phyloP scores from a whole-genome alignment of 148 eudicot genomes.

The Beta vulgaris region DNA sequence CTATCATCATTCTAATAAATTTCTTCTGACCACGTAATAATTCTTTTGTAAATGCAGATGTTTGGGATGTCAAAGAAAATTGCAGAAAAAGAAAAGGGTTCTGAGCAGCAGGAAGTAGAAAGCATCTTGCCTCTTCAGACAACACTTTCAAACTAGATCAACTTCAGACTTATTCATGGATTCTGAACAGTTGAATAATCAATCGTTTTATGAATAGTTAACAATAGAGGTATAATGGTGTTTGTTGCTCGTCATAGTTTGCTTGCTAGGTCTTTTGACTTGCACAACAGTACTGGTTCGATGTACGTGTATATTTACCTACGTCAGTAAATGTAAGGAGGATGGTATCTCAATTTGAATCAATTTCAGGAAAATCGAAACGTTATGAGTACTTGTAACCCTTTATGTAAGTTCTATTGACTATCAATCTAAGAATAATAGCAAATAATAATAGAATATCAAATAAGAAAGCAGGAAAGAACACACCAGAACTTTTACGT shows the following conservation, averaged over 20 bases:
- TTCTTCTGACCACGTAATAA: background rate
- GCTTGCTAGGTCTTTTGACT: background rate
- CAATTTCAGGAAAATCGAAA: too few relatives aligned
- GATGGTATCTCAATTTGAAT: background rate
- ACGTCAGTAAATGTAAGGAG: background rate
- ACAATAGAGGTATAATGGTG: background rate
- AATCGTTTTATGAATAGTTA: background rate
- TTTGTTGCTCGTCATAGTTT: background rate
- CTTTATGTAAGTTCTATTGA: too few relatives aligned
- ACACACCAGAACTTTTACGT: too few relatives aligned
- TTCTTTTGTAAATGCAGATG: constrained; percentile 28
- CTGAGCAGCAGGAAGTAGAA: constrained; percentile 44
- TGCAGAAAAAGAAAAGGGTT: constrained; percentile 31
- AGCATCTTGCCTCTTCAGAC: constrained; percentile 56
- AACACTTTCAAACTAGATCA: constrained; percentile 32
- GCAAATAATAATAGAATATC: too few relatives aligned
- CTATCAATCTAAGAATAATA: too few relatives aligned
- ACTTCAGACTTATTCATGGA: background rate
- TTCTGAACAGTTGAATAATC: background rate
- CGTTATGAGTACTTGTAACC: too few relatives aligned
- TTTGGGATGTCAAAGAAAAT: constrained; percentile 33
- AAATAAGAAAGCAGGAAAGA: too few relatives aligned
- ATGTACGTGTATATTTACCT: background rate
- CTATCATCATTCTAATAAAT: background rate
- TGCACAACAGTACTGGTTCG: background rate